Conservation (phyloP, 2,329 filamentous ascomycete genomes). For the Penicillium oxalicum region DNA sequence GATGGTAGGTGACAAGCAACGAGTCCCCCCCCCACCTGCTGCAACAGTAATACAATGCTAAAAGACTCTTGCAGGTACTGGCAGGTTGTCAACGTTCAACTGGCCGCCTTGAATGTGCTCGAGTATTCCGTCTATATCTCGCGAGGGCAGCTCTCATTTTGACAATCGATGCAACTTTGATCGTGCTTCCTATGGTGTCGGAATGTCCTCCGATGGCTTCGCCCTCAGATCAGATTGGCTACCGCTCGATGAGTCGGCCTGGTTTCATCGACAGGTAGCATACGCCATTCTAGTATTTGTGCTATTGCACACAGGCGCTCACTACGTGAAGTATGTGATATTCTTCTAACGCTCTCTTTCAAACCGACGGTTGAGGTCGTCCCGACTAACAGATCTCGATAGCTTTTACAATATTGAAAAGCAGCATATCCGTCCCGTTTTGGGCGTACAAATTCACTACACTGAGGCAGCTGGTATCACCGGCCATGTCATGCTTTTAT, state of each 20-base stretch:
- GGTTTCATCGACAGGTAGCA: conserved; percentile 93
- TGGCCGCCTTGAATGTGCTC: conserved; percentile 74
- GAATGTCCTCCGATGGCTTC: conserved; percentile 74
- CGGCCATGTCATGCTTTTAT: conserved; percentile 96
- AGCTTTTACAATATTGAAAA: conserved; percentile 95
- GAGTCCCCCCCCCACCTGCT: background rate
- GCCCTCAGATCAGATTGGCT: conserved; percentile 86
- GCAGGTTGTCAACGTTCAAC: conserved; percentile 60
- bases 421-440: conserved; percentile 70
- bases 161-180: conserved; percentile 76
- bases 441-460: conserved; percentile 88
- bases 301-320: conserved; percentile 66
- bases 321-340: conserved; percentile 80
- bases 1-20: conserved; percentile 60
- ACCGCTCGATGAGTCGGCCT: conserved; percentile 92
- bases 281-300: conserved; percentile 84
- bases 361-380: background rate
- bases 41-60: background rate
- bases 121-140: conserved; percentile 93
- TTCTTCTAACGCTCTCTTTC: conserved; percentile 4
- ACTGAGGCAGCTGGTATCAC: conserved; percentile 83
- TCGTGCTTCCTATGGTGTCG: conserved; percentile 90
- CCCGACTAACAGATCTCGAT: conserved; percentile 19
- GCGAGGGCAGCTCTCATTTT: conserved; percentile 80
- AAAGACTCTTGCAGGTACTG: conserved; percentile 59